Conservation (phyloP, 2,329 filamentous ascomycete species). For the Cladosporium phlei region DNA sequence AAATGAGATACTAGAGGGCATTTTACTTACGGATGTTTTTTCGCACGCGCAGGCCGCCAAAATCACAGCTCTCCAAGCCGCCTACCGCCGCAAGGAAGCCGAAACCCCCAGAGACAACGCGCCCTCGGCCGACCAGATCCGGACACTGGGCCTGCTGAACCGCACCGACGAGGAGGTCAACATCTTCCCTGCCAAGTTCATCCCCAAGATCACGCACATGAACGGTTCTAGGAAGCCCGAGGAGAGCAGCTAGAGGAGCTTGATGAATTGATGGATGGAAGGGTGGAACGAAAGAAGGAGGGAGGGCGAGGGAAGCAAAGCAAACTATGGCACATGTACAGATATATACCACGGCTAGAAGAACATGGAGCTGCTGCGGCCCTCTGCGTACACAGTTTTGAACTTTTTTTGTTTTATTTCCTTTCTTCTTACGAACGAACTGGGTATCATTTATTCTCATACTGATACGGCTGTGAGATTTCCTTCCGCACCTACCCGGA, state of each 20-base stretch:
- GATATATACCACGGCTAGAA: conserved; percentile 13
- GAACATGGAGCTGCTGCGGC: conserved; percentile 12
- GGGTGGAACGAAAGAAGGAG: conserved; percentile 17
- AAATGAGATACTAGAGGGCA: too few species aligned
- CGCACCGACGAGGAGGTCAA: conserved; percentile 69
- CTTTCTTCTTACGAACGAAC: not conserved
- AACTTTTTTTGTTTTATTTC: conserved; percentile 1
- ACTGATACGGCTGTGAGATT: conserved; percentile 14
- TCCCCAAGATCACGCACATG: conserved; percentile 31
- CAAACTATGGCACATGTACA: conserved; percentile 13
- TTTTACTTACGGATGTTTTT: not conserved
- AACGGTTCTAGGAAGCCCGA: conserved; percentile 9
- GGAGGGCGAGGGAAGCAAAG: conserved; percentile 9
- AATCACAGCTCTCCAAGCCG: conserved; percentile 71
- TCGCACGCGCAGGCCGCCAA: conserved; percentile 61
- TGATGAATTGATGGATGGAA: too few species aligned
- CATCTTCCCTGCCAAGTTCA: conserved; percentile 40
- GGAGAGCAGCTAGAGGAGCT: conserved; percentile 9
- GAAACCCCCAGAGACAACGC: conserved; percentile 67
- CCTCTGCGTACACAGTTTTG: conserved; percentile 7
- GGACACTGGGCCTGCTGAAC: conserved; percentile 75
- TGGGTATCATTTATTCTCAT: not conserved
- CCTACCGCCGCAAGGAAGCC: conserved; percentile 75
- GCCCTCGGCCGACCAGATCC: conserved; percentile 79
- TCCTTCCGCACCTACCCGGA: conserved; percentile 20